phyloP scores from a whole-genome alignment of 2,329 filamentous ascomycete genomes.

The Aquanectria penicillioides region DNA sequence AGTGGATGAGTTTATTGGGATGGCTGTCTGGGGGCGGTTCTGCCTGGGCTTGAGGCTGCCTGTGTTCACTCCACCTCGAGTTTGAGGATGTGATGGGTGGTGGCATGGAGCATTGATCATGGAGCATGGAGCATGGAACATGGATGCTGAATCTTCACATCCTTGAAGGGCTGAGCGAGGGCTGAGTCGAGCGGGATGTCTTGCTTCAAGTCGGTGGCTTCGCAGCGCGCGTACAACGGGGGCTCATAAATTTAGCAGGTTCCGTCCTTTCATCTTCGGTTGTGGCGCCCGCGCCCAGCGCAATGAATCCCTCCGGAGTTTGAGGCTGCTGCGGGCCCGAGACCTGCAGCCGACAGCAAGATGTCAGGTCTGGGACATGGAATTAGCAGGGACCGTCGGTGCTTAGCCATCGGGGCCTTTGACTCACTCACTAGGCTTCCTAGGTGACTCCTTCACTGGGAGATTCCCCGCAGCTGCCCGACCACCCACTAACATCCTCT shows the following conservation, averaged over 20 bases:
- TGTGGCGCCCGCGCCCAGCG: not conserved
- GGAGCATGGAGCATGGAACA: too few species aligned
- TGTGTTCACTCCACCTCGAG: too few species aligned
- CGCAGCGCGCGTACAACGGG: not conserved
- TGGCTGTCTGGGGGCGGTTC: constrained; percentile 11
- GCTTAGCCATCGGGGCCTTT: too few species aligned
- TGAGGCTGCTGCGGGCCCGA: too few species aligned
- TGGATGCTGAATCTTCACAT: too few species aligned
- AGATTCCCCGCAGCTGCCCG: not conserved
- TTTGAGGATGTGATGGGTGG: too few species aligned
- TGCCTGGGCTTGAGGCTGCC: not conserved
- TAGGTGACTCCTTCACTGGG: not conserved
- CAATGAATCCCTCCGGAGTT: too few species aligned
- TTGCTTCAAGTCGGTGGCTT: constrained; percentile 7
- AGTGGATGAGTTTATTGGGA: not conserved
- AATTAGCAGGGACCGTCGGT: too few species aligned
- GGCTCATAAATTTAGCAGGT: not conserved
- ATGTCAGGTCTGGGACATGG: too few species aligned
- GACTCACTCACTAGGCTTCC: too few species aligned
- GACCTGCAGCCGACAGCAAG: too few species aligned
- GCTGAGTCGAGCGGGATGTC: constrained; percentile 12
- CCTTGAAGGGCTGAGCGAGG: constrained; percentile 10
- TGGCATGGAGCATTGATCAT: too few species aligned
- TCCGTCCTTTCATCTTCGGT: not conserved
- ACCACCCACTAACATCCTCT: not conserved